Conservation (phyloP, 2,329 filamentous ascomycete species). For the Verticillium albo-atrum region DNA sequence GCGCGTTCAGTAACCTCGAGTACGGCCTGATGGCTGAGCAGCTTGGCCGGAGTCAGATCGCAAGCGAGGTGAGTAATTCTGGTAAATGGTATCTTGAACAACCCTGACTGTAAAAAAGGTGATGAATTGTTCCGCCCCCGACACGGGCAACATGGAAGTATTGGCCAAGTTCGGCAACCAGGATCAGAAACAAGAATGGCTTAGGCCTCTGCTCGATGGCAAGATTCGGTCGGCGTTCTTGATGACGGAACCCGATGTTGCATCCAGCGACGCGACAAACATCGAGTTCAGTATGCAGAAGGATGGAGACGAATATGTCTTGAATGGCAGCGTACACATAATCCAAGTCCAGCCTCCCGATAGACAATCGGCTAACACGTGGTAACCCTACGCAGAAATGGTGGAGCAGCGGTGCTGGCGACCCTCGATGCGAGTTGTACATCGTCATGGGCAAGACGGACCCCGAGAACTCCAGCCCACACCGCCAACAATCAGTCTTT, state of each 20-base stretch:
- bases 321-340: slow-evolving; percentile 73
- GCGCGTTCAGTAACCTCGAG: slow-evolving; percentile 90
- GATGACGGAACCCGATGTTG: slow-evolving; percentile 89
- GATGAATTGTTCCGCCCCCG: slow-evolving; percentile 81
- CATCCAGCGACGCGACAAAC: slow-evolving; percentile 88
- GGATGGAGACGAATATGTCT: slow-evolving; percentile 82
- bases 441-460: slow-evolving; percentile 96
- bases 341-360: neutral
- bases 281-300: slow-evolving; percentile 78
- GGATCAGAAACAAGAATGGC: slow-evolving; percentile 78
- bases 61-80: slow-evolving; percentile 68
- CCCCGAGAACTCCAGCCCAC: slow-evolving; percentile 66
- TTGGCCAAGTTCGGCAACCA: slow-evolving; percentile 86
- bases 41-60: slow-evolving; percentile 78
- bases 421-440: slow-evolving; percentile 88
- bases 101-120: neutral
- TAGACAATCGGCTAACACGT: neutral
- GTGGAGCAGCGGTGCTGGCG: slow-evolving; percentile 96
- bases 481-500: slow-evolving; percentile 90
- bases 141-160: slow-evolving; percentile 96
- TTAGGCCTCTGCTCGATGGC: slow-evolving; percentile 75
- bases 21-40: slow-evolving; percentile 98
- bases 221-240: slow-evolving; percentile 85
- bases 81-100: neutral
- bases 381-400: slow-evolving; percentile 74